Percentiles rank a stretch among this genome's conserved stretches.
Evolutionary conservation across 441 rosid species (phyloP).

Genomic region (Adansonia rubrostipa): DNA sequence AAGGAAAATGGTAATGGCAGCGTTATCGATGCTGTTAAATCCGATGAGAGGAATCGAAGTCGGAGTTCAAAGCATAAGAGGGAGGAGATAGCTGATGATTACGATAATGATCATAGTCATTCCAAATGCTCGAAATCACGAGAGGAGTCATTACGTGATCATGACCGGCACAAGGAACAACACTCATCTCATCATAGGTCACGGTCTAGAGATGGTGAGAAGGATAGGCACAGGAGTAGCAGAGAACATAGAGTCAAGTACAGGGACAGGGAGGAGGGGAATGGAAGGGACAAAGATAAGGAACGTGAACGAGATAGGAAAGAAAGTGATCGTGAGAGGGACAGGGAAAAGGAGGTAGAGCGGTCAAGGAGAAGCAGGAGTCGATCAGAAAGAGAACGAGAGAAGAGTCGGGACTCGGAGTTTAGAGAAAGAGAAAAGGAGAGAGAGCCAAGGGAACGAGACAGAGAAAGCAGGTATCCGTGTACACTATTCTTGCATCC

Average conservation of each 20-base stretch:
- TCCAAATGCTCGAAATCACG: constrained; percentile 62
- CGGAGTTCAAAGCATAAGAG: constrained; percentile 62
- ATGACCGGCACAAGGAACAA: constrained; percentile 45
- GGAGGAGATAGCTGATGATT: constrained; percentile 52
- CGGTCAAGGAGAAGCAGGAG: constrained; percentile 62
- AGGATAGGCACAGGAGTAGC: constrained; percentile 52
- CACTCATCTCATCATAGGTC: constrained; percentile 26
- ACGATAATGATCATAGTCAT: constrained; percentile 35
- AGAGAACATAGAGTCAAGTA: constrained; percentile 61
- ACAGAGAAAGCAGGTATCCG: constrained; percentile 78
- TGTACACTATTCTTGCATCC: constrained; percentile 24
- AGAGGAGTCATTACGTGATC: constrained; percentile 55
- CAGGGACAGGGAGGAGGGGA: constrained; percentile 55
- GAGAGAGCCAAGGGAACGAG: constrained; percentile 54
- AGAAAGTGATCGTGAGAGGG: constrained; percentile 46
- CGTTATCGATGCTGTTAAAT: constrained; percentile 46
- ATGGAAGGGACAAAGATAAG: constrained; percentile 49
- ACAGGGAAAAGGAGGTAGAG: constrained; percentile 59
- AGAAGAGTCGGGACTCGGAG: constrained; percentile 62
- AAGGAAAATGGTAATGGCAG: constrained; percentile 66
- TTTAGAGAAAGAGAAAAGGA: constrained; percentile 55
- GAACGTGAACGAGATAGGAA: constrained; percentile 40
- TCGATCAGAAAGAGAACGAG: constrained; percentile 61
- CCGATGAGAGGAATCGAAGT: constrained; percentile 50
- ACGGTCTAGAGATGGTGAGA: constrained; percentile 51